Base-by-base conservation (phyloP, 176 grass and related monocot genomes). In the Oryza brachyantha region DNA sequence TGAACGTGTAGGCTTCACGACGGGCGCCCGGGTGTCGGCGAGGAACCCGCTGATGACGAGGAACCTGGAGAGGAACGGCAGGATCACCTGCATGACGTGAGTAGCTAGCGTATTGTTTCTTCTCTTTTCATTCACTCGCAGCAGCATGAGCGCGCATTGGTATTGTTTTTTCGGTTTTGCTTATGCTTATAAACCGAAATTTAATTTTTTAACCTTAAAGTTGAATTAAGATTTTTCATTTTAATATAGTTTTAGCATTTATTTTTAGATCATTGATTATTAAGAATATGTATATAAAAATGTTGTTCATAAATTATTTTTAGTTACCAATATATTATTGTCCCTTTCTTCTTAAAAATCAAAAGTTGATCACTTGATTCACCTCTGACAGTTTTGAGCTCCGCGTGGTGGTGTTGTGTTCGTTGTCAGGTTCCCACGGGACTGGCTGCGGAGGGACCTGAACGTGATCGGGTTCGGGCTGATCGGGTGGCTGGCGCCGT, bases 381-480 rank as follows among this genome's bases (percentile, higher is more conserved):
- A n/a, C n/a, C n/a, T 52, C 17, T 63, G 29, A 13, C 14, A 21
- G 35, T 27, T 45, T 61, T 2, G 6, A 7, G 2, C 17, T 32
- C 5, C 52, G 4, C 14, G 3, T 16, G 3, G 5, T 10, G 19
- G 19, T 72, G 43, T 46, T 46, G 43, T 3, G 26, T 26, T 76
- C 29, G 3, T 24, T 25, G 25, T n/a, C 75, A 98, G 92, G 70
- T 99, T 99, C 14, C 82, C 79, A 13, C 91, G 88, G 48, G 73
- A 95, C 84, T 99, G 96, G 96, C 90, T 99, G 5, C 86, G 96
- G 74, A 89, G 71, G 42, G 96, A 99, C 84, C 89, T 99, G 48
- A 95, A 83, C 82, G 88, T 99, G 79, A 99, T 99, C 77, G 96
- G 96, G 5, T 99, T 91, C 52, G 92, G 96, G 19, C 81, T 99